Base-by-base conservation (phyloP, 2,329 filamentous ascomycete species). In the Epichloe hybrida region DNA sequence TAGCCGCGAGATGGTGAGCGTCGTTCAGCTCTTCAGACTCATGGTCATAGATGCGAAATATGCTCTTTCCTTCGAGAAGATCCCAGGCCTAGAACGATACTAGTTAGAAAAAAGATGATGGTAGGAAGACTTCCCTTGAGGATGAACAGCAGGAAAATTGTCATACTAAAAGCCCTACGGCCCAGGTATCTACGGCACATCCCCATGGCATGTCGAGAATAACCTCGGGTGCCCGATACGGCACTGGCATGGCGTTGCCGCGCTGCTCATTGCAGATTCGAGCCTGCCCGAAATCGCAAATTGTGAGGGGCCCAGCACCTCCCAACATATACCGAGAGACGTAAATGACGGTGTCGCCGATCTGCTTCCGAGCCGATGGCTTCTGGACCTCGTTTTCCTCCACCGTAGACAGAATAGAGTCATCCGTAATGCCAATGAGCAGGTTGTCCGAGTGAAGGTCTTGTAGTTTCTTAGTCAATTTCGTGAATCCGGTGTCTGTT, bases 391-490 rank as follows among this genome's bases (percentile, higher is more conserved):
- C 66, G 13, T 54, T 55, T 7, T 64, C 55, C 52, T 69, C 67
- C 4, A 66, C 58, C 5, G 40, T 55, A 1, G 50, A 36, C 12
- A 69, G 58, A 15, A 64, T 54, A 0, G 65, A 60, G 5, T 61
- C 52, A 23, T 69, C 59, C 8, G 54, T 51, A 9, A 68, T 54
- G 2, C 58, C 66, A 17, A 68, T 54, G 1, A 70, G 60, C 1
- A 70, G 58, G 49, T 70, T 70, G 13, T 61, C 62, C 1, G 65
- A 58, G 27, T 68, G 62, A 12, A 69, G 37, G 49, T 69, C 67
- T 69, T 52, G 23, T 21, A 37, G 5, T 45, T 46, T 12, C 2
- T 35, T 39, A 42, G 44, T 52, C 34, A 48, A 8, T 4, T 21
- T 21, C 21, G 21, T 21, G 21, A 2, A 2, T 21, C 4, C 21